Conservation (phyloP, 192 early-diverging fungal species). For the Spizellomyces sp. region DNA sequence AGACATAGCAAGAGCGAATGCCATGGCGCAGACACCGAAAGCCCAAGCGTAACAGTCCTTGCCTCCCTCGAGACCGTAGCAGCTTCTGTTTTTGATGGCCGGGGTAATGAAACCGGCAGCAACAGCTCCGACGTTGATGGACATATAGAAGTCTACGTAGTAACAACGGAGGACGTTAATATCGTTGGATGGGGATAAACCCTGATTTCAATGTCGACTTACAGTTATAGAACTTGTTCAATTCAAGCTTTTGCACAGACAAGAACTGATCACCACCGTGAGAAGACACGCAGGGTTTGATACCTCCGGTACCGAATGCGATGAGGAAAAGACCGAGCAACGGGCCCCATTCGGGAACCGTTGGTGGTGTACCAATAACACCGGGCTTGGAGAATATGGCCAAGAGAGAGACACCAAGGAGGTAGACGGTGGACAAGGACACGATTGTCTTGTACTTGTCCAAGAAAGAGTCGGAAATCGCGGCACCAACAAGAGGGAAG, state of each 20-base stretch:
- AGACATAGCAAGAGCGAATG: conserved; percentile 44
- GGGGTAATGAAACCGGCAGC: conserved; percentile 53
- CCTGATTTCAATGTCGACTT: conserved; percentile 32
- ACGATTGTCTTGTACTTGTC: conserved; percentile 65
- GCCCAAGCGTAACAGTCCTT: conserved; percentile 51
- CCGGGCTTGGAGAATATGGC: conserved; percentile 48
- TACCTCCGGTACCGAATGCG: conserved; percentile 63
- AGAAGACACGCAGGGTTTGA: conserved; percentile 63
- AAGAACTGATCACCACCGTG: conserved; percentile 64
- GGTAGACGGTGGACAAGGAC: conserved; percentile 44
- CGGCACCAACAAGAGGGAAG: conserved; percentile 61
- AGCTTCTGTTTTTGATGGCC: conserved; percentile 27
- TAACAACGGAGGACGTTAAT: not conserved
- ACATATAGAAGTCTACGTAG: conserved; percentile 40
- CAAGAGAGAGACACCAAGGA: conserved; percentile 53
- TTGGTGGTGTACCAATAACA: conserved; percentile 31
- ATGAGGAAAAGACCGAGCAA: conserved; percentile 48
- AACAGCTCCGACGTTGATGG: conserved; percentile 64
- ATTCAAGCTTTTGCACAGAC: conserved; percentile 40
- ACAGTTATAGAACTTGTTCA: conserved; percentile 59
- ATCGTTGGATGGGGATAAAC: not conserved
- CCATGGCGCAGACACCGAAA: conserved; percentile 44
- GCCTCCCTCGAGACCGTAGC: conserved; percentile 28
- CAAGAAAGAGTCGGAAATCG: conserved; percentile 65
- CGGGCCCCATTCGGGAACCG: conserved; percentile 23